Evolutionary conservation across 2,329 filamentous ascomycete genomes (phyloP).

Genomic region (Cordyceps militaris): DNA sequence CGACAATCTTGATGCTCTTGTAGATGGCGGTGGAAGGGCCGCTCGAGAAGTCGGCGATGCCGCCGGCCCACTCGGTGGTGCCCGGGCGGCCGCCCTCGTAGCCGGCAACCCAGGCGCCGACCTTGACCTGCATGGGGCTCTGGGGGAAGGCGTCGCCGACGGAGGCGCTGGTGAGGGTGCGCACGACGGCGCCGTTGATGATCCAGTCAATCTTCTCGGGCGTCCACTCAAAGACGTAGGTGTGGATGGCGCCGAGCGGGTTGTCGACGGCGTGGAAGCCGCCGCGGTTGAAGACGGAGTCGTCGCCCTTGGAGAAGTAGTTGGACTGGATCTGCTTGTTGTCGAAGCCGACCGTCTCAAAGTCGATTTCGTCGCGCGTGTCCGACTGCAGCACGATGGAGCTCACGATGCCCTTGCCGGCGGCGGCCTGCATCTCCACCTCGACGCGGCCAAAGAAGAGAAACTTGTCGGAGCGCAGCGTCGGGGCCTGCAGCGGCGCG

Average conservation of each 20-base stretch:
- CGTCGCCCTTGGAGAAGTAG: constrained; percentile 73
- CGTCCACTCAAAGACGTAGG: constrained; percentile 64
- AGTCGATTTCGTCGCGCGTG: constrained; percentile 87
- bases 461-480: constrained; percentile 73
- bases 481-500: constrained; percentile 57
- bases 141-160: constrained; percentile 55
- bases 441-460: constrained; percentile 95
- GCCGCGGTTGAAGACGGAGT: constrained; percentile 61
- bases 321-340: constrained; percentile 73
- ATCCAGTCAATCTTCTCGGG: constrained; percentile 56
- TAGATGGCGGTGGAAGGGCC: constrained; percentile 50
- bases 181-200: constrained; percentile 54
- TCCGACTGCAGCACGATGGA: constrained; percentile 85
- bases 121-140: constrained; percentile 64
- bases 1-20: constrained; percentile 47
- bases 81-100: constrained; percentile 54
- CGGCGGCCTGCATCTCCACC: constrained; percentile 68
- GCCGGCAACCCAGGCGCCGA: constrained; percentile 62
- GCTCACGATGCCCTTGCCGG: constrained; percentile 80
- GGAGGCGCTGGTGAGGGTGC: constrained; percentile 53
- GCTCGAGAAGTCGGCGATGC: constrained; percentile 49
- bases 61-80: constrained; percentile 66
- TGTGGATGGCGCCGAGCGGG: constrained; percentile 56
- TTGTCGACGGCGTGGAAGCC: constrained; percentile 49
- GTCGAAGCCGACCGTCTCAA: constrained; percentile 86